Base-by-base conservation (phyloP, 2,329 filamentous ascomycete genomes). In the Chaetomiaceae sp. region DNA sequence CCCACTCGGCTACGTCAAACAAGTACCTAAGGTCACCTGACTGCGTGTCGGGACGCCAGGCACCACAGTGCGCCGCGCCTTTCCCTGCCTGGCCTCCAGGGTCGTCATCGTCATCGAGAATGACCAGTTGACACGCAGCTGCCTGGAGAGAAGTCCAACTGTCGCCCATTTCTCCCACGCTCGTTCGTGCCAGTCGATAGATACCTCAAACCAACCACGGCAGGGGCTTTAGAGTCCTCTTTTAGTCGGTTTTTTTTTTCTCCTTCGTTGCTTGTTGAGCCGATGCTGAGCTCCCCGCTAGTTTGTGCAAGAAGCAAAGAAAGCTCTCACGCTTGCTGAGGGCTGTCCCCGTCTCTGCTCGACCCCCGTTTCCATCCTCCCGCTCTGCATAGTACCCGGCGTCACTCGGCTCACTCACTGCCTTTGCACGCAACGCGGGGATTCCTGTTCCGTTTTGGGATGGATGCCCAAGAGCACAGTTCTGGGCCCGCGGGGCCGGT, bases 31-130 rank as follows among this genome's bases (percentile, higher is more conserved):
- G n/a, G n/a, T n/a, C n/a, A n/a, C n/a, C n/a, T n/a, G n/a, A n/a
- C n/a, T n/a, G n/a, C n/a, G n/a, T n/a, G n/a, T n/a, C n/a, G n/a
- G n/a, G n/a, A n/a, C n/a, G n/a, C n/a, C n/a, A n/a, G n/a, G n/a
- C n/a, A n/a, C n/a, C n/a, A n/a, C n/a, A n/a, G n/a, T 12, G 11
- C 11, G 19, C 41, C 46, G 46, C 46, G 41, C 10, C 15, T 24
- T 15, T 26, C 26, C n/a, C 12, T 4, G 12, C 18, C 26, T 27
- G n/a, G 3, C n/a, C n/a, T 6, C 34, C 17, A 6, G 14, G n/a
- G 11, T 18, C 18, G 14, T 17, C 17, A 2, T 35, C 33, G 5
- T 19, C 6, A 11, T 27, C 6, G 26, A 6, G 6, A 27, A 27
- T 35, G 3, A 18, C 14, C 20, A 26, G 4, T 4, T 15, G 19